Evolutionary conservation across 1,284 basidiomycete genomes (phyloP).

Genomic region (Anthracocystis setariae): DNA sequence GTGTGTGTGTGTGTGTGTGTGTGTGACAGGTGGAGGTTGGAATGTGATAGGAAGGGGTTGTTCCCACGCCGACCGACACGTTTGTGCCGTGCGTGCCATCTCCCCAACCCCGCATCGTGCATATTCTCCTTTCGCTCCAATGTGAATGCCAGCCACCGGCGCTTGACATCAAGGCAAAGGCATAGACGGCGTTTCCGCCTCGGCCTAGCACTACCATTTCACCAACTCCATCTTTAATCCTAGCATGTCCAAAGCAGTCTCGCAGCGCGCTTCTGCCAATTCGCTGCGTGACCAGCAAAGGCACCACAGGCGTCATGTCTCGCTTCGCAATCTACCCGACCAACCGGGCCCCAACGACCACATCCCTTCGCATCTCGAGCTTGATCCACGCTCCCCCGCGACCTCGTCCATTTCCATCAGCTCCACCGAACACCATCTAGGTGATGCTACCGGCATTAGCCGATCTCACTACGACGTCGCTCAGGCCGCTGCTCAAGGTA

Average conservation of each 20-base stretch:
- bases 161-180: no score
- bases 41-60: no score
- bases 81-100: no score
- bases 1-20: neutral
- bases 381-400: slow-evolving; percentile 23
- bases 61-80: no score
- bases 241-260: slow-evolving; percentile 40
- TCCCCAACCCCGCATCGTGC: no score
- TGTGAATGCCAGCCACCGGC: no score
- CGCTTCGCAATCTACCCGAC: slow-evolving; percentile 39
- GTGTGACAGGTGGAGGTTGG: no score
- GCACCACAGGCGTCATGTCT: slow-evolving; percentile 34
- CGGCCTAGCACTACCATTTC: neutral
- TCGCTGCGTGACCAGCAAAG: slow-evolving; percentile 21
- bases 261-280: slow-evolving; percentile 41
- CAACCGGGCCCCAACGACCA: slow-evolving; percentile 32
- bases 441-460: slow-evolving; percentile 1
- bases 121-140: no score
- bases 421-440: slow-evolving; percentile 31
- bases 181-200: neutral
- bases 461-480: neutral
- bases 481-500: neutral
- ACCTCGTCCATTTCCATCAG: slow-evolving; percentile 29
- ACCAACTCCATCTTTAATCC: neutral
- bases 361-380: slow-evolving; percentile 20